Conservation (phyloP, 2,329 filamentous ascomycete species). For the Fusarium paranaense region DNA sequence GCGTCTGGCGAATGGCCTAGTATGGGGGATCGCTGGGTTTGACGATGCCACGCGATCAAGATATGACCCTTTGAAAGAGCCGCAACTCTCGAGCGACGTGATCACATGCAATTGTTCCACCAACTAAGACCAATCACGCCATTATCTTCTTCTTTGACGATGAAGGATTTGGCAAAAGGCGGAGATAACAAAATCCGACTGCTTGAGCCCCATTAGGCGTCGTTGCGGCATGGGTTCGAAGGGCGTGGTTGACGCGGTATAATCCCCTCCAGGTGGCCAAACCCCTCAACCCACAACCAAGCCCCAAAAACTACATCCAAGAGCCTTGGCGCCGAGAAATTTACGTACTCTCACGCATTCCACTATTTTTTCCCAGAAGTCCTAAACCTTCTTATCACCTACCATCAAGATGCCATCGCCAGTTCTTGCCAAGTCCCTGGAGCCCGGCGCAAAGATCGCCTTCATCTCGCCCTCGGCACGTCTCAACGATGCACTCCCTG, state of each 20-base stretch:
- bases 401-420: slow-evolving; percentile 24
- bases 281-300: background rate
- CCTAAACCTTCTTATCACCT: background rate
- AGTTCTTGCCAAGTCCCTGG: slow-evolving; percentile 44
- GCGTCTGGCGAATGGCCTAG: background rate
- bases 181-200: background rate
- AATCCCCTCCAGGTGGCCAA: background rate
- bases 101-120: background rate
- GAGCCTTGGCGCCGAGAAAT: background rate
- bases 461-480: slow-evolving; percentile 55
- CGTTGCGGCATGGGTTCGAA: background rate
- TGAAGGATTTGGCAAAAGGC: background rate
- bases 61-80: background rate
- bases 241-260: background rate
- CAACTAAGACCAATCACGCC: background rate
- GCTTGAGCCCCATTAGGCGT: background rate
- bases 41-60: background rate
- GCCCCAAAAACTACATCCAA: background rate
- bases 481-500: slow-evolving; percentile 47
- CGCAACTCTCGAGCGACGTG: background rate
- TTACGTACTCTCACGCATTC: background rate
- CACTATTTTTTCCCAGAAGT: background rate
- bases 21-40: background rate
- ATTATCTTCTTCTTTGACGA: background rate
- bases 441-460: slow-evolving; percentile 53